Conservation (phyloP, 2,329 filamentous ascomycete species). For the Nigrospora oryzae region DNA sequence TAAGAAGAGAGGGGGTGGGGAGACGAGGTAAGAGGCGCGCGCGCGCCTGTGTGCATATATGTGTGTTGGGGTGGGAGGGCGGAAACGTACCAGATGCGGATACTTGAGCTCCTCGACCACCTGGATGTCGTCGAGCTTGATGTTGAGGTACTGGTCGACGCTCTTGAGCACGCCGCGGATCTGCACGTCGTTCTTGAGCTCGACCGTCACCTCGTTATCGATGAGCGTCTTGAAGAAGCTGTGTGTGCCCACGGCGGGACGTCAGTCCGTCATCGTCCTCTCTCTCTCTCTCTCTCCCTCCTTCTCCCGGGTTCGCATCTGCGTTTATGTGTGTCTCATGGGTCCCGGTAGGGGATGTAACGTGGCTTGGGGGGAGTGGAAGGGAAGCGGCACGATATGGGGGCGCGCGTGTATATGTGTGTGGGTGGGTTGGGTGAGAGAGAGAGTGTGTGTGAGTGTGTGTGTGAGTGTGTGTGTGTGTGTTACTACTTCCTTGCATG, state of each 20-base stretch:
- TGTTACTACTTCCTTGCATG: too few relatives aligned
- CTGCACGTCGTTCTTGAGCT: conserved; percentile 98
- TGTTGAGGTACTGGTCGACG: conserved; percentile 98
- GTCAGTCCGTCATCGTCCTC: neutral
- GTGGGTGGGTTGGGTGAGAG: too few relatives aligned
- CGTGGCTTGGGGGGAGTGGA: too few relatives aligned
- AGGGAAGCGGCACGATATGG: too few relatives aligned
- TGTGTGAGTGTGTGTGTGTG: too few relatives aligned
- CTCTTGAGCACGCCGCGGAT: conserved; percentile 93
- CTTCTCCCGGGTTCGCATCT: too few relatives aligned
- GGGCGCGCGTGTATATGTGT: too few relatives aligned
- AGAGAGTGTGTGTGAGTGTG: too few relatives aligned
- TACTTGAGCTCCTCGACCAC: conserved; percentile 93
- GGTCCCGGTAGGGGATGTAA: too few relatives aligned
- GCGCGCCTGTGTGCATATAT: too few relatives aligned
- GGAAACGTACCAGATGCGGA: conserved; percentile 66
- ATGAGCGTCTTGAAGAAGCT: conserved; percentile 99
- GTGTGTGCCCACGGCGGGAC: conserved; percentile 2
- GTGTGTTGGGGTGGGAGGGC: too few relatives aligned
- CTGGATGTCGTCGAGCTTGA: conserved; percentile 92
- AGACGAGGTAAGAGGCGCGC: neutral
- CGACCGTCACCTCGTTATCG: conserved; percentile 93
- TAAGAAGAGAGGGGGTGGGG: neutral
- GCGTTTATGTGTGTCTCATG: too few relatives aligned
- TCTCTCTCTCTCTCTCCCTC: neutral